Conservation (phyloP, 768 basidiomycete species). For the Mycena haematopus region DNA sequence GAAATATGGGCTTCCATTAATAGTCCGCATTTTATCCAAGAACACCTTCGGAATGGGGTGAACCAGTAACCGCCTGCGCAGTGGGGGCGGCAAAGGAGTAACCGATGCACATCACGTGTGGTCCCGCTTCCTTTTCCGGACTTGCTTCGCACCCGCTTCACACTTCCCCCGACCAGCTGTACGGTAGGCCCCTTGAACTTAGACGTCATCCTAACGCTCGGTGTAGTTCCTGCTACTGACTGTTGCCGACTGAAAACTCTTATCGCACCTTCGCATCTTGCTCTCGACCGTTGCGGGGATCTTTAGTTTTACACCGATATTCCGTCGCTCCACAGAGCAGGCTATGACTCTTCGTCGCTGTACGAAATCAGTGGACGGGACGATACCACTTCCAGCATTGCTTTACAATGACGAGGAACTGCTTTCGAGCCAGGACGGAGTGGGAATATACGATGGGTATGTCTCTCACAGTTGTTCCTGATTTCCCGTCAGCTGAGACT, state of each 20-base stretch:
- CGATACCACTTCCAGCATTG: constrained; percentile 77
- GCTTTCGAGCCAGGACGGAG: constrained; percentile 71
- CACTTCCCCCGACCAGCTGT: not conserved
- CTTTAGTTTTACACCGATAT: too few species aligned
- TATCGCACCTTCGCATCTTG: not conserved
- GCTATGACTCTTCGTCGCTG: constrained; percentile 63
- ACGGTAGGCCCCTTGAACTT: not conserved
- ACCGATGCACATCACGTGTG: constrained; percentile 6
- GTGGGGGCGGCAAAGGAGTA: constrained; percentile 10
- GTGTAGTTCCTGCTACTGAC: constrained; percentile 1
- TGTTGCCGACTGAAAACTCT: not conserved
- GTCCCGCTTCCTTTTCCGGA: constrained; percentile 1
- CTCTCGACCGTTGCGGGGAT: not conserved
- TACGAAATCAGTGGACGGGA: constrained; percentile 68
- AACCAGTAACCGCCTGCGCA: constrained; percentile 12
- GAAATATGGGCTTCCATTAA: constrained; percentile 10
- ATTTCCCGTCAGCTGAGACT: constrained; percentile 26
- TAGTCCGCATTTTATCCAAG: not conserved
- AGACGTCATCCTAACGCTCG: not conserved
- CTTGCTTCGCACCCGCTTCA: constrained; percentile 10
- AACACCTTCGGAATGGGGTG: constrained; percentile 5
- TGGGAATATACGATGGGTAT: constrained; percentile 94
- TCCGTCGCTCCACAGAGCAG: not conserved
- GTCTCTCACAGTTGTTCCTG: constrained; percentile 36
- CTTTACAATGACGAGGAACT: constrained; percentile 84